Conservation (phyloP, 257 asterid genomes). For the Petunia axillaris region DNA sequence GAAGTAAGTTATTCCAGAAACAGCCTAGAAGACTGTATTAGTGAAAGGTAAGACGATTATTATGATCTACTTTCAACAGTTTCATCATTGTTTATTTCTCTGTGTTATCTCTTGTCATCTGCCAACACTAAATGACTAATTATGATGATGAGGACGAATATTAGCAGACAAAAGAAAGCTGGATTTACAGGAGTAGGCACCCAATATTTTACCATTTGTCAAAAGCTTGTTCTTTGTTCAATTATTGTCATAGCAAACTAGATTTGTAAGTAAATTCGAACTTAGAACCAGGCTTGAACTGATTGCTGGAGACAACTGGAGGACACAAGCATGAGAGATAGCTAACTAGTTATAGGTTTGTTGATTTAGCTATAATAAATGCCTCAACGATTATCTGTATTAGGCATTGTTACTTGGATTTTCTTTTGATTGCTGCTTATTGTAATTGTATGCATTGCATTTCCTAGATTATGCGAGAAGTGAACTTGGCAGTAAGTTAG, state of each 20-base stretch:
- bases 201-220: background rate
- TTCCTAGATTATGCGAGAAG: conserved; percentile 7
- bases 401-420: conserved; percentile 4
- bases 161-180: conserved; percentile 7
- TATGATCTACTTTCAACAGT: background rate
- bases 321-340: background rate
- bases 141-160: background rate
- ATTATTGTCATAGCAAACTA: background rate
- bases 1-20: conserved; percentile 45
- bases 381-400: background rate
- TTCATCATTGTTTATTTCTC: background rate
- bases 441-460: background rate
- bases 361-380: background rate
- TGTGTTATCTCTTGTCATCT: background rate
- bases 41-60: conserved; percentile 57
- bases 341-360: background rate
- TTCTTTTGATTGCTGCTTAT: conserved; percentile 22
- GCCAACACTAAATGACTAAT: background rate
- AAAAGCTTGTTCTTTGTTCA: background rate
- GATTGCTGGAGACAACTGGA: background rate
- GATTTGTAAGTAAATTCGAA: conserved; percentile 1
- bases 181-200: background rate
- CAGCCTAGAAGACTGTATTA: conserved; percentile 38
- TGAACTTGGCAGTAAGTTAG: background rate
- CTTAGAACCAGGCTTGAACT: conserved; percentile 1